Evolutionary conservation across 768 basidiomycete genomes (phyloP), one percentile per base, ranked within the genome.

Genomic region (Sistotremastrum suecicum): DNA sequence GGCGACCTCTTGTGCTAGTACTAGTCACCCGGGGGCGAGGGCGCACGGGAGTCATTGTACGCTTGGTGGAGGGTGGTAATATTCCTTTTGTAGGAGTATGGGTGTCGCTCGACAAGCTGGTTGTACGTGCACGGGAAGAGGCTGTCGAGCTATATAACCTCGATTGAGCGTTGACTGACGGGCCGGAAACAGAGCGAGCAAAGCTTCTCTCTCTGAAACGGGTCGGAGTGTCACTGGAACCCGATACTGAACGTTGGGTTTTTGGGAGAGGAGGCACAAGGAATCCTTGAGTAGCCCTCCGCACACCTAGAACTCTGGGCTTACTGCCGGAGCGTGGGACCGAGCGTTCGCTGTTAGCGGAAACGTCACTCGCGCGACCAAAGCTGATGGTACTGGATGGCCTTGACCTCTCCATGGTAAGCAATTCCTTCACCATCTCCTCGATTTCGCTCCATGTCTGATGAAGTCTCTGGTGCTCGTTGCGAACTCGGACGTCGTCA

Each of bases 361-460:
- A 79, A 5, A 66, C 62, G 47, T 70, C 69, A 54, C 75, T 82
- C 48, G 67, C 72, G 43, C 76, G 66, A 36, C 75, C 74, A 39
- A 80, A 83, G 57, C 66, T 68, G 51, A 75, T 60, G 9, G 68
- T 69, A 56, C 86, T 87, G 7, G 64, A 59, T 6, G 85, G 74
- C 31, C 83, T 69, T 40, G 83, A 83, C 52, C 70, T 77, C 51
- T 63, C 72, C 8, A 75, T 78, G 34, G 58, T 62, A 9, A 85
- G 61, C 36, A 72, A 71, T 49, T 90, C 87, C 39, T 68, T 69
- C 35, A 70, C 77, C 87, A 91, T 90, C 12, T 86, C 83, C 51
- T 78, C 72, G 37, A 91, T 63, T 62, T 92, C 88, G 20, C 57
- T 60, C 83, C 83, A 90, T 1, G 84, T 83, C 59, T 89, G 86